These are phyloP conservation scores for Trifolium subterraneum DNA, from an alignment of 306 rosid genomes.

Conservation along the genomic window DNA sequence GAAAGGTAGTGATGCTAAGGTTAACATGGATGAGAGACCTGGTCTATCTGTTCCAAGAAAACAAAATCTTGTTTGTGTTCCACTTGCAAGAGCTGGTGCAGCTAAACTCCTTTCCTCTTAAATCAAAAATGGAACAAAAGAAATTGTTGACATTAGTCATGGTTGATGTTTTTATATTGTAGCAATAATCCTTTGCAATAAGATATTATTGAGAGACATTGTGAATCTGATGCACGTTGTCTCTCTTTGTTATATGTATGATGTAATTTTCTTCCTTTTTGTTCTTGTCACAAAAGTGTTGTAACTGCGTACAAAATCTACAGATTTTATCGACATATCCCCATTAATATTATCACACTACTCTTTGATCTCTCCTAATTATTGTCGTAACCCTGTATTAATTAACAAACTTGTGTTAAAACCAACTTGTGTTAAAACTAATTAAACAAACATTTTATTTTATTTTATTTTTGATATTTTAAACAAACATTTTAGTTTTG, in stretches of 20 bases:
- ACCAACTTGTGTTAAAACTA: too few species aligned
- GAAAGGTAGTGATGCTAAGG: slow-evolving; percentile 24
- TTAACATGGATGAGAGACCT: slow-evolving; percentile 47
- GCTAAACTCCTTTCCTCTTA: slow-evolving; percentile 30
- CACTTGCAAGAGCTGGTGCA: too few species aligned
- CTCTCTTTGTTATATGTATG: too few species aligned
- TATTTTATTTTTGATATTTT: too few species aligned
- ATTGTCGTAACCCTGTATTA: not conserved
- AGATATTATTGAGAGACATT: not conserved
- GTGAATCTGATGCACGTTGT: not conserved
- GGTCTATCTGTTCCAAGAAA: slow-evolving; percentile 53
- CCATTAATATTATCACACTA: not conserved
- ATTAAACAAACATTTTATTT: too few species aligned
- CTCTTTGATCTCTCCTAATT: too few species aligned
- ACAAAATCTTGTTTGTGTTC: slow-evolving; percentile 42
- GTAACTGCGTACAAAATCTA: not conserved
- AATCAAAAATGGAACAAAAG: not conserved
- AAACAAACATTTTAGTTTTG: too few species aligned
- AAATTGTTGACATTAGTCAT: too few species aligned
- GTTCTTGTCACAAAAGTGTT: too few species aligned
- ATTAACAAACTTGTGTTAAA: too few species aligned
- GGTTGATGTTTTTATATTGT: not conserved
- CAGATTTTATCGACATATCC: not conserved
- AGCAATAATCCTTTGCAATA: slow-evolving; percentile 15
- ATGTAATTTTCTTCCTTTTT: too few species aligned